Base-by-base conservation (phyloP, 2,329 filamentous ascomycete species). In the Cercospora zeae-maydis region DNA sequence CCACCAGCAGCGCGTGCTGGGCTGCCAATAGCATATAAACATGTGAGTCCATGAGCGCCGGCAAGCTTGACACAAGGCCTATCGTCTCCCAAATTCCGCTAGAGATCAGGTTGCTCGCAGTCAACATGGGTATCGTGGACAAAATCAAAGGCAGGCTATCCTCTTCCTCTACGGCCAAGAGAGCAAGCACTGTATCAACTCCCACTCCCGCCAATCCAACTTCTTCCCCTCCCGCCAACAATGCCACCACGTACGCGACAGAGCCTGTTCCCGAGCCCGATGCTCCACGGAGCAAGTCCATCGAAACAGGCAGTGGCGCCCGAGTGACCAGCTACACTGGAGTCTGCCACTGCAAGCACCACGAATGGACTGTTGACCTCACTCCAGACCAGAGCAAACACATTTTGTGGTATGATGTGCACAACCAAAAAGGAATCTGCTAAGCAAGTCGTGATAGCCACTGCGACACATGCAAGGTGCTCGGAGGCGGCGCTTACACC, bases 381-480 rank as follows among this genome's bases (percentile, higher is more conserved):
- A 76, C 79, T 47, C 70, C 78, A 30, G 80, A 80, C 37, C 78
- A 77, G 72, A 74, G 70, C 76, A 74, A 72, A 19, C 79, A 80
- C 69, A 76, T 81, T 62, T 75, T 81, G 10, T 81, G 78, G 77
- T 62, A 67, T 9, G 45, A 31, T 16, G 11, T 3, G n/a, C 53
- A 27, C 10, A 19, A 10, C 13, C 10, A 14, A 1, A 31, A 27
- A 11, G 14, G 8, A 16, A 16, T 14, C 6, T 19, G 37, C 37
- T 45, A 3, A 58, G 11, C n/a, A 24, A 49, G 30, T 14, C 13
- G 34, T 31, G 27, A 37, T 60, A 83, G 82, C 77, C 83, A 85
- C 70, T 85, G 84, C 76, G 77, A 82, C 68, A 83, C 82, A 31
- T 86, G 84, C 81, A 84, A 85, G 27, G 71, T 76, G 64, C 78